Conservation (phyloP, 2,329 filamentous ascomycete genomes). For the Fusarium lyarnte region DNA sequence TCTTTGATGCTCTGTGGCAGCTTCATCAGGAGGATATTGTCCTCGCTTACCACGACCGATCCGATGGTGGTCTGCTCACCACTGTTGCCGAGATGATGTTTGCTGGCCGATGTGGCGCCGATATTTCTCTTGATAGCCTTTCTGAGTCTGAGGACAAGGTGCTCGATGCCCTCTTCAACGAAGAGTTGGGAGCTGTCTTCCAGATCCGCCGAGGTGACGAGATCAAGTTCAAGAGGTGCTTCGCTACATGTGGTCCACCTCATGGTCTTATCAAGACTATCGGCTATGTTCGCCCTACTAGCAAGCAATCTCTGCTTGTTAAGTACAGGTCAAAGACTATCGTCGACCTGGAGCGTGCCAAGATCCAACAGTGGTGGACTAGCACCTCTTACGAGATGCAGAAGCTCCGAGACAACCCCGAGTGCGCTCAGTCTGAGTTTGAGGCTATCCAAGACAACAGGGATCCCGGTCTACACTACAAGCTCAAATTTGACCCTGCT, state of each 20-base stretch:
- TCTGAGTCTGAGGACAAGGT: slow-evolving; percentile 71
- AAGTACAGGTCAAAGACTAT: slow-evolving; percentile 75
- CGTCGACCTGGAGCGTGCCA: slow-evolving; percentile 73
- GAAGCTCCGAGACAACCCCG: slow-evolving; percentile 85
- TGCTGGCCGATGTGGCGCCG: slow-evolving; percentile 87
- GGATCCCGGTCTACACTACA: slow-evolving; percentile 87
- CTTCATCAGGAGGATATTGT: slow-evolving; percentile 71
- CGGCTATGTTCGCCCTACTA: slow-evolving; percentile 74
- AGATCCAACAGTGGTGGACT: slow-evolving; percentile 89
- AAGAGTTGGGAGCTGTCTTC: slow-evolving; percentile 96
- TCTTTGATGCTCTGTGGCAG: slow-evolving; percentile 83
- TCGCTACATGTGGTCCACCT: slow-evolving; percentile 88
- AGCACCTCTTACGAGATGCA: slow-evolving; percentile 93
- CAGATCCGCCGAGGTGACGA: slow-evolving; percentile 89
- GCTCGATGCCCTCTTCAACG: slow-evolving; percentile 88
- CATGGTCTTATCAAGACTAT: slow-evolving; percentile 85
- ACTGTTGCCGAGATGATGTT: slow-evolving; percentile 98
- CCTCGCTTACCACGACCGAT: slow-evolving; percentile 93
- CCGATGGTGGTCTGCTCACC: slow-evolving; percentile 91
- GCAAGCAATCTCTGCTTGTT: slow-evolving; percentile 81
- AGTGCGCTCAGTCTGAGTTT: slow-evolving; percentile 86
- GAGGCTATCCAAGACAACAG: slow-evolving; percentile 76
- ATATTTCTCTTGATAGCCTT: slow-evolving; percentile 83
- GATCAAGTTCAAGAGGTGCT: slow-evolving; percentile 85
- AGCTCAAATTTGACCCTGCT: slow-evolving; percentile 80